These are phyloP conservation scores for Medicago ruthenica DNA, from an alignment of 306 rosid species.

Conservation along the genomic window DNA sequence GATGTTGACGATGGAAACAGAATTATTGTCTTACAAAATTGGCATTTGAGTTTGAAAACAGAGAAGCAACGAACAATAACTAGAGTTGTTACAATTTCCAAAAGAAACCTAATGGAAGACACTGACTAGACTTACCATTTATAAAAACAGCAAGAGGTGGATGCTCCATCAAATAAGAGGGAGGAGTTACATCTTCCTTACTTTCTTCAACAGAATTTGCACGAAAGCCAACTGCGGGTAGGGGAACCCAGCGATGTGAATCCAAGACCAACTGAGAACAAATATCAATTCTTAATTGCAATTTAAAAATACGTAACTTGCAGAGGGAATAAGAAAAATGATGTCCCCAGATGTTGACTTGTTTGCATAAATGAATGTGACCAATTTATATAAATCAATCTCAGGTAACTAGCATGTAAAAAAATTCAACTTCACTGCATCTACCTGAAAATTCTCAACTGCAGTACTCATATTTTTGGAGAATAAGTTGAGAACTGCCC, in stretches of 20 bases:
- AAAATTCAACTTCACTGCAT: slow-evolving; percentile 38
- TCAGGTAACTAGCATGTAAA: slow-evolving; percentile 30
- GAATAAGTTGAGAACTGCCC: slow-evolving; percentile 93
- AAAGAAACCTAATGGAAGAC: slow-evolving; percentile 34
- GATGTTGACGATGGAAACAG: slow-evolving; percentile 1
- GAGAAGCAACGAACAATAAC: not conserved
- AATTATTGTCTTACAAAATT: not conserved
- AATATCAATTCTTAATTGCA: slow-evolving; percentile 37
- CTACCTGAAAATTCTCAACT: slow-evolving; percentile 97
- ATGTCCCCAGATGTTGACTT: slow-evolving; percentile 27
- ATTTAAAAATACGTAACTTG: slow-evolving; percentile 23
- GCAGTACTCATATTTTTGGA: slow-evolving; percentile 91
- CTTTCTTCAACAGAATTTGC: slow-evolving; percentile 62
- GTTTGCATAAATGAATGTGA: slow-evolving; percentile 21
- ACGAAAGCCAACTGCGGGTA: slow-evolving; percentile 89
- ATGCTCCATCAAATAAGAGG: slow-evolving; percentile 95
- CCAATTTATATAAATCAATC: slow-evolving; percentile 25
- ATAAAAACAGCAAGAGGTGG: slow-evolving; percentile 99
- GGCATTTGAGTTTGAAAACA: not conserved
- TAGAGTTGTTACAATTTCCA: slow-evolving; percentile 13
- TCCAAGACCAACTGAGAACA: slow-evolving; percentile 83
- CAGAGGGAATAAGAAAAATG: slow-evolving; percentile 36
- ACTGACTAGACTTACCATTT: slow-evolving; percentile 66
- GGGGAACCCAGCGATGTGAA: slow-evolving; percentile 99
- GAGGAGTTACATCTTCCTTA: slow-evolving; percentile 92